These are phyloP conservation scores for Cicer cuneatum DNA, from an alignment of 306 rosid genomes.

Conservation along the genomic window DNA sequence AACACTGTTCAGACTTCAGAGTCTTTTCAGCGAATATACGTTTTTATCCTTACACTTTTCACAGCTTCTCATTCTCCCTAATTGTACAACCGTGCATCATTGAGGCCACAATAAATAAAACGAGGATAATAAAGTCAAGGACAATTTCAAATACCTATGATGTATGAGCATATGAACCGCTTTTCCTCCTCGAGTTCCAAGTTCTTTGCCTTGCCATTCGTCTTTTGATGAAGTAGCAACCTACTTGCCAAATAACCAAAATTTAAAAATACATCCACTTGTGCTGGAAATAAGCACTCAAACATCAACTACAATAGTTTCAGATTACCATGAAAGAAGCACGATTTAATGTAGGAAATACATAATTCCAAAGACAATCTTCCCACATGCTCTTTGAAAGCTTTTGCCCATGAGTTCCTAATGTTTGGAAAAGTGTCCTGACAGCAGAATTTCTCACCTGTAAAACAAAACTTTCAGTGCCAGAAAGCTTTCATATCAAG, in stretches of 20 bases:
- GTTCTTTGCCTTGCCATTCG: slow-evolving; percentile 98
- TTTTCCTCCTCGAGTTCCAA: slow-evolving; percentile 98
- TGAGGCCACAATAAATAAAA: slow-evolving; percentile 27
- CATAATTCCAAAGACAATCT: slow-evolving; percentile 95
- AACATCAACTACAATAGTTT: slow-evolving; percentile 42
- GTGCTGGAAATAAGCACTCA: slow-evolving; percentile 32
- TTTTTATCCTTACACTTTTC: slow-evolving; percentile 23
- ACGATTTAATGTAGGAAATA: slow-evolving; percentile 84
- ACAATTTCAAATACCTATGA: slow-evolving; percentile 73
- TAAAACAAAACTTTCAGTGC: slow-evolving; percentile 42
- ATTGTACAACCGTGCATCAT: slow-evolving; percentile 33
- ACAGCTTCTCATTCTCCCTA: slow-evolving; percentile 27
- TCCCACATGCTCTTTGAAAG: slow-evolving; percentile 93
- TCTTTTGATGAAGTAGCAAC: slow-evolving; percentile 97
- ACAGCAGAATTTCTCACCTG: slow-evolving; percentile 97
- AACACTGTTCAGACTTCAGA: background rate
- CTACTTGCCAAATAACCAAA: slow-evolving; percentile 54
- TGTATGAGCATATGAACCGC: slow-evolving; percentile 99
- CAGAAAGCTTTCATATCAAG: slow-evolving; percentile 23
- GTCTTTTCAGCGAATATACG: slow-evolving; percentile 15
- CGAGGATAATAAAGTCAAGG: slow-evolving; percentile 11
- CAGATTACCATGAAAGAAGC: slow-evolving; percentile 92
- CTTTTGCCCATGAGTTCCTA: slow-evolving; percentile 92
- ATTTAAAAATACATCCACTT: slow-evolving; percentile 30
- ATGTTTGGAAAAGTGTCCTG: slow-evolving; percentile 92